Base-by-base conservation (phyloP, 805 yeast species). In the Jamesozyma piceae region DNA sequence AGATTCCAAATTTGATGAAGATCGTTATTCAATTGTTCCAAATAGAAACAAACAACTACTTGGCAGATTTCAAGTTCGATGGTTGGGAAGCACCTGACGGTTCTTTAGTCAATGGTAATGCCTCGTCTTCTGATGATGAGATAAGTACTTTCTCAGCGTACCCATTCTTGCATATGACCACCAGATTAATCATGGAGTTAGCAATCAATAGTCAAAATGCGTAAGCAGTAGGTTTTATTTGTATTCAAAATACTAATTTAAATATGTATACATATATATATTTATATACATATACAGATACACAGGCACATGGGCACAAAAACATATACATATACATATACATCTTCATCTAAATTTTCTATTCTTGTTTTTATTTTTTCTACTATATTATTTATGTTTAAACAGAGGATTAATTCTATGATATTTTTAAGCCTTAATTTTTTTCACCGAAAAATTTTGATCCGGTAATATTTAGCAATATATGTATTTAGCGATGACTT, bases 1-100 rank as follows among this genome's bases (percentile, higher is more conserved):
- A 66, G 65, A 30, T 73, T 13, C 84, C 88, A 6, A 95, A 87
- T 60, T 67, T 82, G 67, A 84, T 90, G 90, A 90, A 84, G 67
- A 90, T 92, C 96, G 92, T 89, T 55, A 92, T 92, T 45, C 98
- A 92, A 62, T 72, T 92, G 45, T 92, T 90, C 65, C 97, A 90
- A 61, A 71, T 92, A 49, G 98, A 92, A 60, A 95, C 95, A 36
- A 90, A 92, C 63, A 90, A 90, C 60, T 92, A 92, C 58, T 70
- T 92, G 40, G 97, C 92, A 9, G 98, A 92, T 63, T 92, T 92
- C 71, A 92, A 92, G 64, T 92, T 90, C 60, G 97, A 90, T 61
- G 97, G 97, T 1, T 90, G 97, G 95, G 71, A 33, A 33, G 14
- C 26, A 13, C 13, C 66, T 38, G 64, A 65, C 22, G 65, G 58